A percentile compares a stretch with the other conserved stretches of the same genome.
Evolutionary conservation across 23 red algal species (phyloP).

Genomic region (Cyanidiococcus yangmingshanensis): DNA sequence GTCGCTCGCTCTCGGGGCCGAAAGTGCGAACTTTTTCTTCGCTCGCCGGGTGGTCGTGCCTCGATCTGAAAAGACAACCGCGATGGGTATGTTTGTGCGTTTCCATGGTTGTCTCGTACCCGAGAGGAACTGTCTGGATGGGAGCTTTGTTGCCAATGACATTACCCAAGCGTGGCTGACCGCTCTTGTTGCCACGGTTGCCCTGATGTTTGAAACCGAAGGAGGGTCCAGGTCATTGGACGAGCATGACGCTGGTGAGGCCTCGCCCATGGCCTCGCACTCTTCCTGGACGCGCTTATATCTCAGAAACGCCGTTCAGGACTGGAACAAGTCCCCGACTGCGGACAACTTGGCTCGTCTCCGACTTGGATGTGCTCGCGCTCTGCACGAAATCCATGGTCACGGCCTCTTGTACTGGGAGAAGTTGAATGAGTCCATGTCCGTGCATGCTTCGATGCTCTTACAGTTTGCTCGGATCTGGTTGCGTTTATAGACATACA

Average conservation of each 20-base stretch:
- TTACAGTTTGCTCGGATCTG: not conserved
- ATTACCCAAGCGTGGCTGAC: conserved; percentile 5
- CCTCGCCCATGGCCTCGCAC: not conserved
- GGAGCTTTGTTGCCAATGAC: not conserved
- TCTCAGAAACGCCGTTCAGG: not conserved
- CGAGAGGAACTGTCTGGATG: not conserved
- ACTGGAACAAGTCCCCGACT: not conserved
- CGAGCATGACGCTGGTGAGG: not conserved
- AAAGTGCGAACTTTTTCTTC: conserved; percentile 10
- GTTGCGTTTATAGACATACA: no score
- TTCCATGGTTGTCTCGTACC: conserved; percentile 17
- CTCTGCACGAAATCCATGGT: not conserved
- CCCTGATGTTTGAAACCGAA: not conserved
- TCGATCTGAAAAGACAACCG: not conserved
- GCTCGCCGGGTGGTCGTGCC: conserved; percentile 6
- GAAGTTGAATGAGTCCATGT: not conserved
- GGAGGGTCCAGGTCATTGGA: not conserved
- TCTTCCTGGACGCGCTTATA: not conserved
- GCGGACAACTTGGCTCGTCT: not conserved
- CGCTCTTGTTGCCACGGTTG: not conserved
- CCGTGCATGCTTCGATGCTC: not conserved
- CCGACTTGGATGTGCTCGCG: not conserved
- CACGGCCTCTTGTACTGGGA: not conserved
- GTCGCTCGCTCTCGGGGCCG: not conserved
- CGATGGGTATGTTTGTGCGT: not conserved